Base-by-base conservation (phyloP, 331 rosid species). In the Stylosanthes scabra region DNA sequence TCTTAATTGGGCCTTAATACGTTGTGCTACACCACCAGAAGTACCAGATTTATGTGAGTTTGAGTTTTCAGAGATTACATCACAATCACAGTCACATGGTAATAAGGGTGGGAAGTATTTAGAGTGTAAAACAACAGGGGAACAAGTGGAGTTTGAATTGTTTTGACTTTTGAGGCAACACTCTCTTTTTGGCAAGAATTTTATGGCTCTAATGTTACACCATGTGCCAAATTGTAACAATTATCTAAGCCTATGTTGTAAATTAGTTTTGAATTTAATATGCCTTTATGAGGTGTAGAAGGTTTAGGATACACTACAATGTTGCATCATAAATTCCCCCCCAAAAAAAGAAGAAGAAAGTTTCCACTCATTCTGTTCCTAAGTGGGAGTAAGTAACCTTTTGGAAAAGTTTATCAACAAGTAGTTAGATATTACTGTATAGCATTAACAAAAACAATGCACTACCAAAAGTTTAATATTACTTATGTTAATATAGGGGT, bases 1-100 rank as follows among this genome's bases (percentile, higher is more conserved):
- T 69, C 79, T 95, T 66, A 95, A 92, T 79, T 95, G 99, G 99
- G 99, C 99, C 2, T 80, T 95, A 74, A 92, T 95, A 71, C 93
- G 99, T 2, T 92, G 98, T 44, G 83, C 97, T 11, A 69, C 80
- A 74, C 99, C 99, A 0, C 99, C 99, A 1, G 99, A 92, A 82
- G 71, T 90, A 66, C 98, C 99, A 0, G 96, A 90, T 20, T 83
- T 86, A 9, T 84, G 85, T 27, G 97, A 95, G 41, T 77, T 82
- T 77, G 97, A 87, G 37, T 68, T 91, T 64, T 81, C 89, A 37
- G 87, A 73, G 70, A 80, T 84, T 71, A 75, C 71, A 29, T 61
- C 91, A 37, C 86, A 82, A 55, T 64, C 90, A 40, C 25, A 20
- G 55, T 64, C 90, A 40, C 80, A 90, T 71, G 90, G 84, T 45